Evolutionary conservation across 805 yeast species (phyloP), one percentile per base, ranked within the genome.

Genomic region (Starmerella powellii): DNA sequence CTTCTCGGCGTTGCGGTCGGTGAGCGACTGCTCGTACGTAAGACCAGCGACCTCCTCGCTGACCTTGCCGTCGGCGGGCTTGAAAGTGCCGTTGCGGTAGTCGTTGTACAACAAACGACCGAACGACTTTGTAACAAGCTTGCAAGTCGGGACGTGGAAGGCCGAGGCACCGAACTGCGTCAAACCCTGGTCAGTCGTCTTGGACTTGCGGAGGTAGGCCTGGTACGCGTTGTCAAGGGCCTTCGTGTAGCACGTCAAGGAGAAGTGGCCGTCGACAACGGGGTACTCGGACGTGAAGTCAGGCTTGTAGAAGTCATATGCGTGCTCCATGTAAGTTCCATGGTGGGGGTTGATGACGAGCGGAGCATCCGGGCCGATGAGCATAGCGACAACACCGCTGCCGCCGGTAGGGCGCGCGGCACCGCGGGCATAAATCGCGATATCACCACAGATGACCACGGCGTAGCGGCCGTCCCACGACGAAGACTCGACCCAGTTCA

Each of bases 321-420:
- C 95, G 62, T 91, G 94, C 65, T 84, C 88, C 94, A 91, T 83
- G 72, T 70, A 83, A 18, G 94, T 74, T 50, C 97, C 97, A 68
- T 91, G 84, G 46, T 76, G 74, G 34, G 80, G 67, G 56, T 91
- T 97, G 56, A 91, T 78, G 31, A 84, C 95, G 53, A 91, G 73
- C 52, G 98, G 98, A 31, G 98, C 96, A 61, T 91, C 94, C 40
- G 97, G 95, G 39, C 98, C 98, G 57, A 91, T 83, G 62, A 82
- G 76, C 60, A 91, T 57, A 34, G 98, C 98, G 47, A 88, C 93
- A 37, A 93, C 73, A 62, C 98, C 98, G 42, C 94, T 96, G 70
- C 98, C 98, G 64, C 98, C 98, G 41, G 98, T 91, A 60, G 98
- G 98, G 73, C 98, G 80, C 44, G 98, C 98, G 30, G 94, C 80